Base-by-base conservation (phyloP, 2,329 filamentous ascomycete species). In the Trichophyton rubrum region DNA sequence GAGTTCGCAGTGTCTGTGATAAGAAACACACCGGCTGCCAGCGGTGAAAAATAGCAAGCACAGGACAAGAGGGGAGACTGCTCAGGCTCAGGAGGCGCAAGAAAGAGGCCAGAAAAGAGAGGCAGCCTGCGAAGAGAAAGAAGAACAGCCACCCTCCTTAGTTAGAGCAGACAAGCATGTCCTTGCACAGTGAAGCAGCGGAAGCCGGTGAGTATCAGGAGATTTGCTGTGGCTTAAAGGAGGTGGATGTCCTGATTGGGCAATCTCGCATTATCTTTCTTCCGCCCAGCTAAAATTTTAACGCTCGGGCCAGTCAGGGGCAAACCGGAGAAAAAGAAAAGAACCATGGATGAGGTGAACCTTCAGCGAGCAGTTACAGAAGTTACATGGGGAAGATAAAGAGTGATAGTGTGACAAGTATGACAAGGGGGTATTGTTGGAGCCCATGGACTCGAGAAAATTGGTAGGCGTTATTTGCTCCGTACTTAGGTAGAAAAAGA, bases 221-320 rank as follows among this genome's bases (percentile, higher is more conserved):
- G 27, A 30, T 5, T 30, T 30, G 27, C 27, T 51, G 51, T 55
- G 51, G 51, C 51, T 33, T 27, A 24, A 47, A 53, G 51, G 51
- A 55, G 51, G 51, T 53, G 45, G 13, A 24, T 2, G 8, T 13
- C 27, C n/a, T 17, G 51, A 27, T 33, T 33, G 13, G 51, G 24
- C 30, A 55, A 55, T 55, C 17, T 55, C 51, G 51, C 51, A 55
- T 55, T 55, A 55, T 55, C 51, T 17, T 55, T 55, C n/a, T 55
- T 55, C 51, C 51, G 51, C 33, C 3, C 33, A 38, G 13, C 17
- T 43, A n/a, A 43, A 43, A 13, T 3, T 20, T 47, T 47, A 11
- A 35, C 51, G 51, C 51, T 55, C 13, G 45, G 45, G 45, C 45
- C 45, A 22, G 40, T 15, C 15, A 55, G 51, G 51, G 51, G 51